phyloP scores from a whole-genome alignment of 2,329 filamentous ascomycete genomes.

The Verticillium dahliae region DNA sequence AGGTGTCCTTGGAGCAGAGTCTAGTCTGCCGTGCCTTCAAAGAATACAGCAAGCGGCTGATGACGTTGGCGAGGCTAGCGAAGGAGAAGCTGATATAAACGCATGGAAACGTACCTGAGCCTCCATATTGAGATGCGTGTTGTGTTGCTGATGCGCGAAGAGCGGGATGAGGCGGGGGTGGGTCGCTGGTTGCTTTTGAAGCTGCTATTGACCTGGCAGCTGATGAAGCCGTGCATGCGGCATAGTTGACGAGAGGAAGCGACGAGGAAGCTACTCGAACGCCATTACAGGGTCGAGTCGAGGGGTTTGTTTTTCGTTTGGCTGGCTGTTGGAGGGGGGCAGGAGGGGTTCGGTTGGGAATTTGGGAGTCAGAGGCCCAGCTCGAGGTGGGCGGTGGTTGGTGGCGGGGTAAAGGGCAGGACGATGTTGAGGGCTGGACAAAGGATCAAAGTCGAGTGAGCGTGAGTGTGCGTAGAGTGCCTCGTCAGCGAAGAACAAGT shows the following conservation, averaged over 20 bases:
- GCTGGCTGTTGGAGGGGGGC: not conserved
- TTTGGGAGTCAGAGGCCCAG: not conserved
- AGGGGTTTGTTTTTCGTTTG: slow-evolving; percentile 1
- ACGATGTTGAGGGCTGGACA: not conserved
- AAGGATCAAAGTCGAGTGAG: not conserved
- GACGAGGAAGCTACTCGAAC: slow-evolving; percentile 31
- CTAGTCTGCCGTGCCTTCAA: not conserved
- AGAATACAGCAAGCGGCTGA: slow-evolving; percentile 2
- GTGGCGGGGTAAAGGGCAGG: not conserved
- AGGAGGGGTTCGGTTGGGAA: not conserved
- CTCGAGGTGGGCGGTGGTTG: not conserved
- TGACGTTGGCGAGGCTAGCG: slow-evolving; percentile 17
- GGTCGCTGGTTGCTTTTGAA: slow-evolving; percentile 10
- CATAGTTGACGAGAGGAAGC: slow-evolving; percentile 27
- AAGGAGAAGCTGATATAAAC: slow-evolving; percentile 11
- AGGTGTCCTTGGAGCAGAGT: not conserved
- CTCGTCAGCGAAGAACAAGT: not conserved
- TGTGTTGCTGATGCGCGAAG: slow-evolving; percentile 6
- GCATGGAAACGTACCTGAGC: slow-evolving; percentile 33
- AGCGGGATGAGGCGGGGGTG: slow-evolving; percentile 6
- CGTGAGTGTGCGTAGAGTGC: not conserved
- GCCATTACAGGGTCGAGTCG: slow-evolving; percentile 26
- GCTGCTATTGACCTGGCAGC: slow-evolving; percentile 39
- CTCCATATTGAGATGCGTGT: slow-evolving; percentile 31
- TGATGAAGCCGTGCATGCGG: slow-evolving; percentile 29